Evolutionary conservation across 768 basidiomycete species (phyloP).

Genomic region (Termitomyces sp.): DNA sequence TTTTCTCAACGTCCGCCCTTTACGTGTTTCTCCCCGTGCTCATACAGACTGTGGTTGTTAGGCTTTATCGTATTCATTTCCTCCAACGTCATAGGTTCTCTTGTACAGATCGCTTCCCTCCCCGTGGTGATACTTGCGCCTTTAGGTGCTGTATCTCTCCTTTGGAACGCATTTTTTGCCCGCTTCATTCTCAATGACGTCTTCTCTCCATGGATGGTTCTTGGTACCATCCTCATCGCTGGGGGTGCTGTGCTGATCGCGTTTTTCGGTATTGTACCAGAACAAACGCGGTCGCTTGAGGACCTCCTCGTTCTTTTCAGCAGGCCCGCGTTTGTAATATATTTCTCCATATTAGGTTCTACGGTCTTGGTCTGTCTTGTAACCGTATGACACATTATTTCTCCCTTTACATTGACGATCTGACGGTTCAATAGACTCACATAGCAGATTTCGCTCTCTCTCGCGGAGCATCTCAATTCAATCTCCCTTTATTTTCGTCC

Average conservation of each 20-base stretch:
- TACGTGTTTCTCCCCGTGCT: not conserved
- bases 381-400: constrained; percentile 41
- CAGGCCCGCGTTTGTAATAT: constrained; percentile 72
- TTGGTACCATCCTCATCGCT: constrained; percentile 86
- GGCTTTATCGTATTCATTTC: constrained; percentile 85
- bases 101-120: constrained; percentile 90
- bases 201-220: constrained; percentile 78
- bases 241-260: constrained; percentile 87
- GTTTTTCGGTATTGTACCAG: constrained; percentile 87
- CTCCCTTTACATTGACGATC: not conserved
- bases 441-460: constrained; percentile 58
- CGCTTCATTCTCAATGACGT: constrained; percentile 77
- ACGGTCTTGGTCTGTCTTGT: constrained; percentile 54
- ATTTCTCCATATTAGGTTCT: constrained; percentile 69
- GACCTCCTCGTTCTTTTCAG: constrained; percentile 76
- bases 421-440: constrained; percentile 53
- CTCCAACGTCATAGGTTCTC: constrained; percentile 82
- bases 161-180: constrained; percentile 95
- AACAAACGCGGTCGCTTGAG: constrained; percentile 80
- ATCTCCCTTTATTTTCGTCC: constrained; percentile 16
- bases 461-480: constrained; percentile 25
- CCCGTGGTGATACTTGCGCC: constrained; percentile 95
- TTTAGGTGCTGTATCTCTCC: constrained; percentile 84
- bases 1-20: not conserved
- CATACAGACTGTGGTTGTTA: constrained; percentile 73